Conservation (phyloP, 805 yeast genomes). For the Cyberlindnera maritima region DNA sequence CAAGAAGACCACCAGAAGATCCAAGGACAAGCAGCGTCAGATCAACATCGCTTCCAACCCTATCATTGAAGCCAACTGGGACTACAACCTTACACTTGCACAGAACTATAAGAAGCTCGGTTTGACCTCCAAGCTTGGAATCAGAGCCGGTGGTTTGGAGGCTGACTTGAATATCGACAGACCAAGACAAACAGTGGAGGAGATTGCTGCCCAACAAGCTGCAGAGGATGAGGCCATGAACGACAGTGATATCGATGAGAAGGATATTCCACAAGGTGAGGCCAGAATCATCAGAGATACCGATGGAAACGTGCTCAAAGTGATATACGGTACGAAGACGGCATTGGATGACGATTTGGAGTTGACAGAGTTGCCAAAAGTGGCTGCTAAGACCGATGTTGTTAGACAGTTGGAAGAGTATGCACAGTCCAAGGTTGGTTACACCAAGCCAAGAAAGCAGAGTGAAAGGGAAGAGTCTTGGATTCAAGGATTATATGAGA, state of each 20-base stretch:
- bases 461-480: constrained; percentile 76
- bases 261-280: constrained; percentile 70
- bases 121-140: constrained; percentile 61
- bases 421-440: constrained; percentile 38
- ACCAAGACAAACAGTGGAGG: constrained; percentile 32
- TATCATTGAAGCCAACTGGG: constrained; percentile 89
- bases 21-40: constrained; percentile 67
- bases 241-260: constrained; percentile 31
- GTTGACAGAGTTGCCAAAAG: constrained; percentile 30
- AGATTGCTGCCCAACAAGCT: constrained; percentile 12
- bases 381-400: constrained; percentile 47
- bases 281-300: constrained; percentile 74
- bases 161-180: constrained; percentile 41
- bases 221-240: constrained; percentile 20
- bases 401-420: constrained; percentile 66
- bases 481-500: constrained; percentile 59
- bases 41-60: constrained; percentile 70
- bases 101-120: constrained; percentile 90
- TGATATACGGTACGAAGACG: constrained; percentile 69
- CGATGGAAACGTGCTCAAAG: constrained; percentile 60
- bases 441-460: constrained; percentile 50
- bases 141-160: constrained; percentile 80
- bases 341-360: constrained; percentile 32
- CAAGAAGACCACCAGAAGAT: constrained; percentile 64
- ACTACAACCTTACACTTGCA: constrained; percentile 68